phyloP scores from a whole-genome alignment of 805 yeast species.

The Torulaspora quercuum region DNA sequence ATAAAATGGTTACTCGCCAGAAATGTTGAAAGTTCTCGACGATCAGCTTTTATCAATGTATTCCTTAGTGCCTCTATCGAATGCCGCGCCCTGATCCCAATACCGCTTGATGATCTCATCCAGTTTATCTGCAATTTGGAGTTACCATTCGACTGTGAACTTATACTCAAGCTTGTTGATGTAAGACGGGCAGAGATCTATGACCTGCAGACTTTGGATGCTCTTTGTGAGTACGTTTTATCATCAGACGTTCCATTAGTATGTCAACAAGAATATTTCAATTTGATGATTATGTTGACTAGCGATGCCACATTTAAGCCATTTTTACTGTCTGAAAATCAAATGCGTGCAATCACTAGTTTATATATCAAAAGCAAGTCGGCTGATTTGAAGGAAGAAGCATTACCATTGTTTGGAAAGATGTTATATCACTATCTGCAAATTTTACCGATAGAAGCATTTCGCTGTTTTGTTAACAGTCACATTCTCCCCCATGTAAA shows the following conservation, averaged over 20 bases:
- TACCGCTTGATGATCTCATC: constrained; percentile 6
- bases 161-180: constrained; percentile 1
- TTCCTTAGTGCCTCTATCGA: constrained; percentile 1
- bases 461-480: constrained; percentile 48
- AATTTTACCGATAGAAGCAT: constrained; percentile 55
- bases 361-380: constrained; percentile 5
- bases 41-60: no score
- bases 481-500: constrained; percentile 19
- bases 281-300: constrained; percentile 2
- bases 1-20: constrained; percentile 2
- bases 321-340: no score
- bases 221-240: constrained; percentile 4
- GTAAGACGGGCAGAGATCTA: constrained; percentile 4
- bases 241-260: constrained; percentile 1
- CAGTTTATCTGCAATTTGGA: constrained; percentile 5
- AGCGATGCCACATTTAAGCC: background rate
- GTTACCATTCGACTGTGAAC: background rate
- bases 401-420: constrained; percentile 4
- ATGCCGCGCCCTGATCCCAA: constrained; percentile 2
- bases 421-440: constrained; percentile 7
- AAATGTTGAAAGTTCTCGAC: background rate
- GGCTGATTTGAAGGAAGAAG: constrained; percentile 1
- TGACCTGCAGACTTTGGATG: constrained; percentile 2
- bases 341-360: no score
- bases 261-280: constrained; percentile 3